Evolutionary conservation across 2,329 filamentous ascomycete species (phyloP).

Genomic region (Monilinia fructicola): DNA sequence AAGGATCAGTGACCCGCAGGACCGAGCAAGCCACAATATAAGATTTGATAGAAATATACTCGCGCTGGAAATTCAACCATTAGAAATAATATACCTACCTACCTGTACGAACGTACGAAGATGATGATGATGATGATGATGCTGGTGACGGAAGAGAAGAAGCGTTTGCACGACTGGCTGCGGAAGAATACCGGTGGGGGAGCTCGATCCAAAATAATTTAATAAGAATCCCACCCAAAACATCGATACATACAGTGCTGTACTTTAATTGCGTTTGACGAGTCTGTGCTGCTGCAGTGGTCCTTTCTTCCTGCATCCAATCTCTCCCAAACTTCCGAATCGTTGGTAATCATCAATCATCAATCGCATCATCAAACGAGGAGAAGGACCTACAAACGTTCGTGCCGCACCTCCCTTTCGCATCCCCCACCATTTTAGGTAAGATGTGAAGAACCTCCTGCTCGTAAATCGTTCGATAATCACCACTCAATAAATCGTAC

Average conservation of each 20-base stretch:
- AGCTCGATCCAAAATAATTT: background rate
- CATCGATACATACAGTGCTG: no score
- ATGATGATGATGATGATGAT: no score
- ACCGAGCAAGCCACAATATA: slow-evolving; percentile 26
- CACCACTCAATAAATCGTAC: background rate
- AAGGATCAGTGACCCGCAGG: slow-evolving; percentile 25
- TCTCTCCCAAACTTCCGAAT: slow-evolving; percentile 13
- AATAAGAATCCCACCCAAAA: background rate
- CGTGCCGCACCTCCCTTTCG: background rate
- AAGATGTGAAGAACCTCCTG: background rate
- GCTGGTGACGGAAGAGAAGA: background rate
- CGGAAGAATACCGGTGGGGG: background rate
- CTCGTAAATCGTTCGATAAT: slow-evolving; percentile 16
- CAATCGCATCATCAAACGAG: slow-evolving; percentile 10
- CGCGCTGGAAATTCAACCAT: slow-evolving; percentile 4
- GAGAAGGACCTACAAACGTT: slow-evolving; percentile 11
- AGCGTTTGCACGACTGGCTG: slow-evolving; percentile 2
- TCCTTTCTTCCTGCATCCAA: slow-evolving; percentile 11
- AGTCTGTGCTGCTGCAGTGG: background rate
- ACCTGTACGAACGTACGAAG: background rate
- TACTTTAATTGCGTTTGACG: background rate
- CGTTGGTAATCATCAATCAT: slow-evolving; percentile 13
- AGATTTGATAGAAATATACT: slow-evolving; percentile 22
- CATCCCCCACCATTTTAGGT: slow-evolving; percentile 12
- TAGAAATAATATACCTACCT: background rate